Percentiles rank a stretch among this genome's conserved stretches.
Conservation (phyloP, 148 eudicot genomes). For the Chenopodium formosanum region DNA sequence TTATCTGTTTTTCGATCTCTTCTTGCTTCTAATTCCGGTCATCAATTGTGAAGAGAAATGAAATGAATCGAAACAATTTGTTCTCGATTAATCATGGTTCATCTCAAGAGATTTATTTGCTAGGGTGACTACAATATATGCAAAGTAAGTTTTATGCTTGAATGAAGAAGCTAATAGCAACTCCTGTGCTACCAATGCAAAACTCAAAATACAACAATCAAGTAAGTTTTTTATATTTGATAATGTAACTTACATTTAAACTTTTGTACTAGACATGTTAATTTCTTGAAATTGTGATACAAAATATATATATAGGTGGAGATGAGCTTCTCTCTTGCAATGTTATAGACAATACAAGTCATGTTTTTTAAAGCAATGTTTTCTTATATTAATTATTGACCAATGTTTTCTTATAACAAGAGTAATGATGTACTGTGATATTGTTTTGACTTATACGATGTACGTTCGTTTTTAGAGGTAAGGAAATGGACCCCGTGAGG, state of each 20-base stretch:
- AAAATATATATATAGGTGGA: constrained; percentile 6
- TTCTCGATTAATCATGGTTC: neutral
- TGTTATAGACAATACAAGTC: constrained; percentile 7
- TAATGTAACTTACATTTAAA: constrained; percentile 17
- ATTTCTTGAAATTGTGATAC: constrained; percentile 24
- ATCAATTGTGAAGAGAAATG: neutral
- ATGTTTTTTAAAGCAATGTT: neutral
- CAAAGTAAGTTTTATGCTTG: constrained; percentile 2
- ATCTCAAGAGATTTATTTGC: neutral
- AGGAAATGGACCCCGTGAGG: neutral
- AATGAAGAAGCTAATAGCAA: neutral
- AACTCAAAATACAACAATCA: constrained; percentile 20
- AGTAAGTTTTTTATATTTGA: constrained; percentile 15
- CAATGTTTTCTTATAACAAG: neutral
- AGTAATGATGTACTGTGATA: neutral
- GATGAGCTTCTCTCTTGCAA: constrained; percentile 18
- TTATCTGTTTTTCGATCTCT: neutral
- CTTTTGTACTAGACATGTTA: constrained; percentile 19
- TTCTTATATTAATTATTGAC: neutral
- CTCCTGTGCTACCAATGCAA: neutral
- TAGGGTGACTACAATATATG: neutral
- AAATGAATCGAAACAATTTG: neutral
- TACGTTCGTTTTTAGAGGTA: neutral
- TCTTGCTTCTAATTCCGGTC: neutral
- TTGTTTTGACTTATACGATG: neutral